A percentile compares a stretch with the other conserved stretches of the same genome.
phyloP scores from a whole-genome alignment of 1,139 yeast species.

The Magnusiomyces magnusii region DNA sequence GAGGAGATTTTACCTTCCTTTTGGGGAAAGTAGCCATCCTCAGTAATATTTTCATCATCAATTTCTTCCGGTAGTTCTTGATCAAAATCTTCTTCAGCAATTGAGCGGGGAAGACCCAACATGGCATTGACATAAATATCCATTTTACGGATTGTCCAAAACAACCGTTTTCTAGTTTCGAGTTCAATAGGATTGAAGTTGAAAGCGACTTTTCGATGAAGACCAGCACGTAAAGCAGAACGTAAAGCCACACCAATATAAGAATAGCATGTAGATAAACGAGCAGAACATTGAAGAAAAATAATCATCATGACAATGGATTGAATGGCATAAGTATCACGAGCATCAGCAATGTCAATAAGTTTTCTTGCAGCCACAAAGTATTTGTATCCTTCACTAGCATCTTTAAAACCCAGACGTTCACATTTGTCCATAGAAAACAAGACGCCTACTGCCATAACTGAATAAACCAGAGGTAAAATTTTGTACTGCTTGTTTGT shows the following conservation, averaged over 20 bases:
- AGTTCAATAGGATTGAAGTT: conserved; percentile 73
- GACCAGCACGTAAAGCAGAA: conserved; percentile 79
- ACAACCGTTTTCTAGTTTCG: conserved; percentile 77
- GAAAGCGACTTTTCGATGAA: conserved; percentile 65
- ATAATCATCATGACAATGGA: conserved; percentile 59
- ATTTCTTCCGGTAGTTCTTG: conserved; percentile 80
- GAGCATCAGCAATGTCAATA: conserved; percentile 58
- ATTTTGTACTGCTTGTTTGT: conserved; percentile 69
- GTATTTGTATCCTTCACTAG: conserved; percentile 67
- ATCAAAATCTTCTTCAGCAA: conserved; percentile 71
- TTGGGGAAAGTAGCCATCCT: conserved; percentile 40
- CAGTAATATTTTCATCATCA: conserved; percentile 82
- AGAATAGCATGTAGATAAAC: conserved; percentile 83
- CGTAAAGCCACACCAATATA: conserved; percentile 89
- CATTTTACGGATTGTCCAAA: conserved; percentile 87
- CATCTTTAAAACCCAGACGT: conserved; percentile 36
- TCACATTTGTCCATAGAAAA: conserved; percentile 42
- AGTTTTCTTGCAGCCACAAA: conserved; percentile 75
- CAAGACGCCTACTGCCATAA: conserved; percentile 66
- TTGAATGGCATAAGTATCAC: conserved; percentile 61
- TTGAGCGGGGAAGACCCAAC: conserved; percentile 72
- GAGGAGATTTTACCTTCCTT: conserved; percentile 48
- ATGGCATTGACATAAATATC: conserved; percentile 86
- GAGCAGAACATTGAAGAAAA: conserved; percentile 83
- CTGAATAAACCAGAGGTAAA: conserved; percentile 68